Conservation (phyloP, 2,329 filamentous ascomycete species). For the Elsinoe ampelina region DNA sequence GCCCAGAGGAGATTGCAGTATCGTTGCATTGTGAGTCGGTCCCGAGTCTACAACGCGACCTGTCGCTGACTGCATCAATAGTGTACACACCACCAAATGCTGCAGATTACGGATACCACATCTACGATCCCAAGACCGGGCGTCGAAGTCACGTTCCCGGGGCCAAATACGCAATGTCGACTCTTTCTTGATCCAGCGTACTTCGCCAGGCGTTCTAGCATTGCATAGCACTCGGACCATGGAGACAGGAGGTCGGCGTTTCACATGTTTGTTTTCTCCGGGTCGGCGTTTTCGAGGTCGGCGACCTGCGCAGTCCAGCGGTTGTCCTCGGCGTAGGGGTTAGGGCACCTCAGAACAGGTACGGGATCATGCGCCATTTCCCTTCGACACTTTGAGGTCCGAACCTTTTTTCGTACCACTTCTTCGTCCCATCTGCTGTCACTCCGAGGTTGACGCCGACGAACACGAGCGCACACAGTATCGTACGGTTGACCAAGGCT, state of each 20-base stretch:
- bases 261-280: not conserved
- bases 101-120: constrained; percentile 68
- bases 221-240: not conserved
- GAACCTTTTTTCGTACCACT: constrained; percentile 73
- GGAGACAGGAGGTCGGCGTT: not conserved
- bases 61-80: constrained; percentile 20
- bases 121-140: constrained; percentile 71
- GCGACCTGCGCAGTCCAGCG: not conserved
- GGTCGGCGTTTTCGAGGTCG: not conserved
- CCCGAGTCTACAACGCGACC: not conserved
- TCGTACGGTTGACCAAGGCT: constrained; percentile 58
- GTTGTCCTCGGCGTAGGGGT: not conserved
- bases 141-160: constrained; percentile 56
- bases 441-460: constrained; percentile 70
- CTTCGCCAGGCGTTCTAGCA: not conserved
- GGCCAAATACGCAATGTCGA: constrained; percentile 38
- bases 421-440: constrained; percentile 66
- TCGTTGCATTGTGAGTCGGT: constrained; percentile 60
- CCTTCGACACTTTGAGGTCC: constrained; percentile 52
- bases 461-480: constrained; percentile 62
- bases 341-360: constrained; percentile 31
- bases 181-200: not conserved
- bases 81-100: constrained; percentile 86
- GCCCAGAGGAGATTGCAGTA: constrained; percentile 63
- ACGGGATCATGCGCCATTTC: constrained; percentile 70